Evolutionary conservation across 352 stramenopile genomes (phyloP), one percentile per base, ranked within the genome.

Genomic region (Pythium apleroticum): DNA sequence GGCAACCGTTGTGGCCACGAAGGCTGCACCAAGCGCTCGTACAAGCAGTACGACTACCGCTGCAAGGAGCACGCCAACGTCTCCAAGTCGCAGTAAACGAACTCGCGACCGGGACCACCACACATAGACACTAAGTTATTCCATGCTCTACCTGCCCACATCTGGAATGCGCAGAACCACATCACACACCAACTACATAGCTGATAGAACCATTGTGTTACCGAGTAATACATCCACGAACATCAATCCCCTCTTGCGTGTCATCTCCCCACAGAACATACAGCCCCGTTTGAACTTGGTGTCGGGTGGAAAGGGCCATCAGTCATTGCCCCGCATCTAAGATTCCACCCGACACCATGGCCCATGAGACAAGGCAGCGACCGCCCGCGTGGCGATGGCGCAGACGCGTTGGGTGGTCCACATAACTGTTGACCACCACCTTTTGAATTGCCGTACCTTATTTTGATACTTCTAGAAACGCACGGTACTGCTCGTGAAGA

Each of bases 11-110:
- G 69, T 53, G 49, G 52, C 0, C 31, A 72, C 43, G 64, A 72
- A 37, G 69, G 69, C 20, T 75, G 69, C 59, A 54, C 58, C 46
- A 72, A 69, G 52, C 63, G 63, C 41, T 63, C 69, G 35, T 66
- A 66, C 60, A 66, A 66, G 60, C 49, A 60, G 49, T 60, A 60
- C 41, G 50, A 66, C 35, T 60, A 66, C 60, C 52, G 41, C 49
- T 66, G 60, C 60, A 66, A 55, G 19, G 50, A 66, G 50, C 60
- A 65, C 48, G 57, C 57, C 17, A 55, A 43, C 27, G 45, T 35
- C 33, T 2, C 46, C 28, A 49, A 52, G 24, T 37, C 27, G 24
- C 22, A 45, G n/a, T 25, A 28, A 35, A 24, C 17, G 43, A 54
- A 10, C 20, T 11, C 17, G 6, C 19, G 33, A 43, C 24, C 30